Base-by-base conservation (phyloP, 768 basidiomycete species). In the Pisolithus microcarpus region DNA sequence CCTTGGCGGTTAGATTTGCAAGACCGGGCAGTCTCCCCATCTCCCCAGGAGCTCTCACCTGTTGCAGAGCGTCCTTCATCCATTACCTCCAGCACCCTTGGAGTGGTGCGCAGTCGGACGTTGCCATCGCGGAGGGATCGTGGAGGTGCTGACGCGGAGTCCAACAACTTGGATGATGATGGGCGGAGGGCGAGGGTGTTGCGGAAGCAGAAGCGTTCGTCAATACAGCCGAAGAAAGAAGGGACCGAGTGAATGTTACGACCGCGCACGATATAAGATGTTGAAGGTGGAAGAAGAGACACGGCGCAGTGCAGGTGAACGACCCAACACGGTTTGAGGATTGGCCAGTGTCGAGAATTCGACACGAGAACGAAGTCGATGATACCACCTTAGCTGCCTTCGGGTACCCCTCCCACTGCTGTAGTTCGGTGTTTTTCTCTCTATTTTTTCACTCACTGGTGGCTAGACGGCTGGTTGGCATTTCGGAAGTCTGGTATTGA, bases 91-190 rank as follows among this genome's bases (percentile, higher is more conserved):
- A 62, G 65, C 8, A 62, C 70, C 3, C 66, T 69, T 13, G 73
- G 72, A 21, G 71, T 84, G 23, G 72, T 70, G 45, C 74, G 86
- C 23, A 85, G 86, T 60, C 75, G 80, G 50, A 89, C 86, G 36
- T 50, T 89, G 43, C 86, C 86, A 56, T 64, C 50, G 11, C 60
- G 60, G 19, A 55, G 59, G 58, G 46, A 49, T 23, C 21, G 52
- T 34, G 42, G 43, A 36, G 38, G 30, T 7, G 16, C 31, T 23
- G 34, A 46, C 23, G 45, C 6, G 19, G 45, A 44, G 39, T 21
- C 7, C 21, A 45, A 49, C 8, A 44, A 40, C 39, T 28, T 53
- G 26, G 66, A 70, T 47, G 71, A 77, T 16, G 72, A 69, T 45
- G 68, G 60, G 56, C 71, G 56, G 51, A 68, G 65, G 28, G 57